These are phyloP conservation scores for barley (Hordeum vulgare) DNA, from an alignment of 176 grass and related monocot species.

Conservation along the genomic window DNA sequence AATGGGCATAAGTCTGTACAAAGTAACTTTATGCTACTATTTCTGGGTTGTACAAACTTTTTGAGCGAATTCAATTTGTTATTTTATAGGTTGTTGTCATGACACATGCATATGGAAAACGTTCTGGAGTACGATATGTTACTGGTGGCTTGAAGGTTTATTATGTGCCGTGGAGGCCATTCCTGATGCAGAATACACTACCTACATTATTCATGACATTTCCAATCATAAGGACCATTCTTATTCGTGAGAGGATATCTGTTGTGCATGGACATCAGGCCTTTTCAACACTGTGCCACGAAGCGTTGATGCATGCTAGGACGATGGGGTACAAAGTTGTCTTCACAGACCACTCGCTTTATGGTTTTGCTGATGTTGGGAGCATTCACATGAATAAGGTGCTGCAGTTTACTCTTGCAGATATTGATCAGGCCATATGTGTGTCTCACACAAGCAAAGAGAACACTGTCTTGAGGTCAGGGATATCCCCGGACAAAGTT, in stretches of 20 bases:
- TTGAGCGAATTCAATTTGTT: not conserved
- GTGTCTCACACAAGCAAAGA: constrained; percentile 97
- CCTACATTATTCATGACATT: constrained; percentile 85
- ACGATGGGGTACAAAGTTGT: constrained; percentile 93
- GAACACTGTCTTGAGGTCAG: constrained; percentile 89
- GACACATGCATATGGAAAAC: constrained; percentile 93
- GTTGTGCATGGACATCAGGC: constrained; percentile 95
- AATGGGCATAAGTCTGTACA: not conserved
- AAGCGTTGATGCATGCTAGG: constrained; percentile 86
- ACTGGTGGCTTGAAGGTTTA: constrained; percentile 90
- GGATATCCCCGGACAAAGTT: constrained; percentile 77
- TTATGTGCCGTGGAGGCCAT: constrained; percentile 86
- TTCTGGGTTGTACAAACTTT: not conserved
- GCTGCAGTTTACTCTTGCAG: constrained; percentile 92
- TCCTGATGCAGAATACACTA: constrained; percentile 92
- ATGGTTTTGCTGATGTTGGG: constrained; percentile 89
- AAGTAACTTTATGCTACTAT: not conserved
- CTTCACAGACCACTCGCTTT: constrained; percentile 97
- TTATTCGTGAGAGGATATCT: constrained; percentile 88
- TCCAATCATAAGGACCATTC: constrained; percentile 68
- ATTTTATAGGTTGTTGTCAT: constrained; percentile 75
- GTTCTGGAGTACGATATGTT: constrained; percentile 85
- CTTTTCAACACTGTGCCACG: constrained; percentile 91
- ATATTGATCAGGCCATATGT: constrained; percentile 92
- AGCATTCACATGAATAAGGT: constrained; percentile 99